Conservation (phyloP, 805 yeast species). For the Cephaloascus albidus region DNA sequence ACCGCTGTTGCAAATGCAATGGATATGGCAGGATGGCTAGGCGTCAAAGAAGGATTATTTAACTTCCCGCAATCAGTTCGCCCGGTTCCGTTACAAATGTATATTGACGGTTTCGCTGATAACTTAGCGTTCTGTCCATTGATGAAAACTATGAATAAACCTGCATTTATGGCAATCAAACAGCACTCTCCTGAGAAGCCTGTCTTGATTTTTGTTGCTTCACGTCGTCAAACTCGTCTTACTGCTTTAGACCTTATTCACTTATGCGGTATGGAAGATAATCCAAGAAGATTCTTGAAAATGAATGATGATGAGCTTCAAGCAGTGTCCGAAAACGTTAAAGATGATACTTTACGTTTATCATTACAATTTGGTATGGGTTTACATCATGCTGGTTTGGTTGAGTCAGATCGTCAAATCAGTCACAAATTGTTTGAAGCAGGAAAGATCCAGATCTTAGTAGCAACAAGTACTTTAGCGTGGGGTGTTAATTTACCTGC, state of each 20-base stretch:
- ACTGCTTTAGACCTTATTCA: slow-evolving; percentile 75
- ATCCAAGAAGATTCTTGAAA: slow-evolving; percentile 61
- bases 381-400: slow-evolving; percentile 75
- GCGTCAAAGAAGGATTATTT: slow-evolving; percentile 64
- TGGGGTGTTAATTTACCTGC: slow-evolving; percentile 87
- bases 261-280: slow-evolving; percentile 69
- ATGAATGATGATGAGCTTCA: slow-evolving; percentile 59
- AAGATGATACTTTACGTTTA: slow-evolving; percentile 74
- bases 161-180: slow-evolving; percentile 87
- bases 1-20: slow-evolving; percentile 82
- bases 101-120: slow-evolving; percentile 80
- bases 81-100: slow-evolving; percentile 82
- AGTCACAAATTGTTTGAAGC: slow-evolving; percentile 63
- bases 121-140: slow-evolving; percentile 73
- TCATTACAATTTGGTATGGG: slow-evolving; percentile 76
- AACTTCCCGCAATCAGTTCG: slow-evolving; percentile 77
- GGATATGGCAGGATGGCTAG: slow-evolving; percentile 82
- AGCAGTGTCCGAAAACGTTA: slow-evolving; percentile 40
- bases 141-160: slow-evolving; percentile 84
- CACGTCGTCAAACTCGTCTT: slow-evolving; percentile 73
- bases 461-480: slow-evolving; percentile 78
- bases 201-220: slow-evolving; percentile 75
- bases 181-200: slow-evolving; percentile 86
- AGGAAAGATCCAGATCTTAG: slow-evolving; percentile 61
- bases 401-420: slow-evolving; percentile 61